Evolutionary conservation across 306 rosid genomes (phyloP).

Genomic region (Vigna mungo): DNA sequence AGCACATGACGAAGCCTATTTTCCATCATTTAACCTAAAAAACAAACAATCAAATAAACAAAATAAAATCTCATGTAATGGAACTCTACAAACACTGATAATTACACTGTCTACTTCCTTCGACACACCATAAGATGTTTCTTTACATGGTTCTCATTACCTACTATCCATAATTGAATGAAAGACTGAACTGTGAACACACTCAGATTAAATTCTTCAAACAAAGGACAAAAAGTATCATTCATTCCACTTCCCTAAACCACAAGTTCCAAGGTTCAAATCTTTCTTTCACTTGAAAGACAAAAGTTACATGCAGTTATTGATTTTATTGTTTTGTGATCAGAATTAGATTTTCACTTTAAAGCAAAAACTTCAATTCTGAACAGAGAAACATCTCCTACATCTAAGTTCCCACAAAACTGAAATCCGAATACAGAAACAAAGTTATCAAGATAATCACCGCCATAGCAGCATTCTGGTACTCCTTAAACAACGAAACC

Average conservation of each 20-base stretch:
- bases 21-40: not conserved
- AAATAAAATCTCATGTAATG: constrained; percentile 7
- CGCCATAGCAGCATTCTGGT: constrained; percentile 94
- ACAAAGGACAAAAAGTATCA: not conserved
- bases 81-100: not conserved
- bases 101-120: not conserved
- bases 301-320: not conserved
- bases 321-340: not conserved
- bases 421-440: not conserved
- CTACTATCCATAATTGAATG: not conserved
- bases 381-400: not conserved
- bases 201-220: not conserved
- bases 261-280: not conserved
- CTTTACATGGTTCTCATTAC: not conserved
- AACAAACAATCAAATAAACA: not conserved
- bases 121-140: not conserved
- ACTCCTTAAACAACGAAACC: constrained; percentile 88
- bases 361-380: not conserved
- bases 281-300: not conserved
- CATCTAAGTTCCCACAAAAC: not conserved
- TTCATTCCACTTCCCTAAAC: not conserved
- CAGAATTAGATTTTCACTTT: not conserved
- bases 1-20: not conserved
- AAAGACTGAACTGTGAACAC: not conserved
- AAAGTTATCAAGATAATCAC: constrained; percentile 44